phyloP scores from a whole-genome alignment of 2,329 filamentous ascomycete genomes.

The Parascedosporium putredinis region DNA sequence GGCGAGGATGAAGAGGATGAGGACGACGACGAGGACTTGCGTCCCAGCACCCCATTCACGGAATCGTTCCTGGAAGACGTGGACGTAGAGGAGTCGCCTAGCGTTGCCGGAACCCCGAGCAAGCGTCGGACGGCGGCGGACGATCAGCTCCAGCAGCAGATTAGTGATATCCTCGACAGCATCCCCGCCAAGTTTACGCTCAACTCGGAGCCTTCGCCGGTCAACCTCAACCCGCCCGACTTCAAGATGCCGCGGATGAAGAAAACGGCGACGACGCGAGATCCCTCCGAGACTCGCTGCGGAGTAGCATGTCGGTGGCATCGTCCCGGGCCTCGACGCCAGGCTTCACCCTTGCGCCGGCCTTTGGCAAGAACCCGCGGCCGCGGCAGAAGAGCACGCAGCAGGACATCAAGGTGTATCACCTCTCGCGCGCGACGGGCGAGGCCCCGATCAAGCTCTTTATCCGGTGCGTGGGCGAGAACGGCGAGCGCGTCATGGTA shows the following conservation, averaged over 20 bases:
- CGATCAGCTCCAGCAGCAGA: slow-evolving; percentile 68
- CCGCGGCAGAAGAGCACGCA: slow-evolving; percentile 30
- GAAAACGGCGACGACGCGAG: slow-evolving; percentile 28
- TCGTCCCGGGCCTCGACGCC: slow-evolving; percentile 51
- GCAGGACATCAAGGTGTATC: slow-evolving; percentile 81
- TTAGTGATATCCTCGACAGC: slow-evolving; percentile 64
- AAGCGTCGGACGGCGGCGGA: slow-evolving; percentile 29
- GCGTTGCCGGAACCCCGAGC: slow-evolving; percentile 23
- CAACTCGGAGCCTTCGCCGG: slow-evolving; percentile 38
- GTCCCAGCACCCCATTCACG: slow-evolving; percentile 3
- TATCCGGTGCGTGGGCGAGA: slow-evolving; percentile 82
- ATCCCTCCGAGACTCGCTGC: slow-evolving; percentile 31
- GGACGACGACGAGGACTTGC: slow-evolving; percentile 6
- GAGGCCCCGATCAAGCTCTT: slow-evolving; percentile 90
- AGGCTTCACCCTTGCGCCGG: slow-evolving; percentile 60
- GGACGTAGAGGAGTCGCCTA: slow-evolving; percentile 31
- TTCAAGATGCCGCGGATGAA: slow-evolving; percentile 38
- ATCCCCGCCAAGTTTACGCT: slow-evolving; percentile 75
- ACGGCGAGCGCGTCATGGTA: slow-evolving; percentile 91
- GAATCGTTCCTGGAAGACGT: slow-evolving; percentile 34
- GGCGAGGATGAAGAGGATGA: too few species aligned
- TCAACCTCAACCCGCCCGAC: slow-evolving; percentile 50
- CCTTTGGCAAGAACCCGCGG: slow-evolving; percentile 35
- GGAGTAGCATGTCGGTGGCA: slow-evolving; percentile 40
- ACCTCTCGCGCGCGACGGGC: slow-evolving; percentile 73